Base-by-base conservation (phyloP, 768 basidiomycete genomes). In the Podaxis sp. region DNA sequence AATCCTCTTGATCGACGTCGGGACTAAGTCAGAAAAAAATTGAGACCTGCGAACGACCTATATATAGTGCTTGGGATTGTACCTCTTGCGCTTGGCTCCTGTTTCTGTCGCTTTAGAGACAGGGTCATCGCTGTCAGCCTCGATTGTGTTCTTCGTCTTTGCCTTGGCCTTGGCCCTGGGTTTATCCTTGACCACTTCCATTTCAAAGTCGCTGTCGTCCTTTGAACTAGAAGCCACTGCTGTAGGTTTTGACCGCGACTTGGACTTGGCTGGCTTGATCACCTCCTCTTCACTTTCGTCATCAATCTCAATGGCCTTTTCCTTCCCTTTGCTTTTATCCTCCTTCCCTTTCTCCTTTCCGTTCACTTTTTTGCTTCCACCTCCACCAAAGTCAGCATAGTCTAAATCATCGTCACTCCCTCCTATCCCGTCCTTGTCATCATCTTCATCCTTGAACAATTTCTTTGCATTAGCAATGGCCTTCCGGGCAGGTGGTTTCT, bases 71-170 rank as follows among this genome's bases (percentile, higher is more conserved):
- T 22, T 82, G 82, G 59, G 79, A 77, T 51, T 67, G 49, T 63
- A 88, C 91, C 84, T 89, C 74, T 92, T 93, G 48, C 90, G 85
- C 74, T 93, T 93, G 49, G 75, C 70, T 15, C 75, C 73, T 22
- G 52, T 40, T 52, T 51, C 55, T 40, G 22, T 24, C 17, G 22
- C 22, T 17, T 68, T 64, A 44, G 68, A 65, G 57, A 70, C 65
- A 24, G 63, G 65, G 24, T 51, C 63, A 30, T 70, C 66, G 36
- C 62, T 63, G 38, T 64, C 68, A 9, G 62, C 30, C 12, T 54
- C 57, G 17, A 63, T 51, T 13, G 56, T 51, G 39, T 56, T 49
- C 26, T 63, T 68, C 61, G 64, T 61, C 58, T 67, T 67, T 22
- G 61, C 62, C 49, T 65, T 63, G 6, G 36, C 39, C 52, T 57